These are phyloP conservation scores for Hymenoscyphus repandus DNA, from an alignment of 2,329 filamentous ascomycete species.

Conservation along the genomic window DNA sequence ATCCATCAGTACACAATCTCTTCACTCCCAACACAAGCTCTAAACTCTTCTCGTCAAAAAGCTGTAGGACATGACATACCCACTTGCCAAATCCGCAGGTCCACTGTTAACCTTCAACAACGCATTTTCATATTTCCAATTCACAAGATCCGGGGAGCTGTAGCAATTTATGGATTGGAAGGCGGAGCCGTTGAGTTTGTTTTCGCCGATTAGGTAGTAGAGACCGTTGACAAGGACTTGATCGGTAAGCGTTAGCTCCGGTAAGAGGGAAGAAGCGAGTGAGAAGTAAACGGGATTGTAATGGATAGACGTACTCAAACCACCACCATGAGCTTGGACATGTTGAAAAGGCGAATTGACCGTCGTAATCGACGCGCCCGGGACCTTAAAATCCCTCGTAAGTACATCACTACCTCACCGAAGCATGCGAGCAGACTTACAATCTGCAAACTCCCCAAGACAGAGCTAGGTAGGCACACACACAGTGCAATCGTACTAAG, in stretches of 20 bases:
- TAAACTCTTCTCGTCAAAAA: too few species aligned
- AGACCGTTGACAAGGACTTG: constrained; percentile 47
- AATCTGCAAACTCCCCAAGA: constrained; percentile 7
- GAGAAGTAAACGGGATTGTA: background rate
- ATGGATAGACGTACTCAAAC: constrained; percentile 35
- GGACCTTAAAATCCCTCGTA: constrained; percentile 13
- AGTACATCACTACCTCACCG: too few species aligned
- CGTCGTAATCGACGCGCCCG: constrained; percentile 28
- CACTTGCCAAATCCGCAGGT: constrained; percentile 54
- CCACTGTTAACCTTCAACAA: constrained; percentile 46
- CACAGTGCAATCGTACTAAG: background rate
- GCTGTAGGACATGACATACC: too few species aligned
- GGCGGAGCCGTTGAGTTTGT: constrained; percentile 56
- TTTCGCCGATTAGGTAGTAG: constrained; percentile 67
- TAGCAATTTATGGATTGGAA: constrained; percentile 67
- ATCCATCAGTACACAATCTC: too few species aligned
- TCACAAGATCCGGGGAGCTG: constrained; percentile 48
- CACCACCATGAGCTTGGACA: constrained; percentile 62
- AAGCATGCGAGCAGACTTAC: background rate
- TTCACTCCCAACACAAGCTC: too few species aligned
- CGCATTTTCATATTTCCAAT: constrained; percentile 58
- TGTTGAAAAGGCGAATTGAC: constrained; percentile 40
- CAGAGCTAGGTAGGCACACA: background rate
- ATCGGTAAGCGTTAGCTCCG: background rate
- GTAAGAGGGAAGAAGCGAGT: background rate